Evolutionary conservation across 78 protist genomes (phyloP).

Genomic region (Pigoraptor vietnamica): DNA sequence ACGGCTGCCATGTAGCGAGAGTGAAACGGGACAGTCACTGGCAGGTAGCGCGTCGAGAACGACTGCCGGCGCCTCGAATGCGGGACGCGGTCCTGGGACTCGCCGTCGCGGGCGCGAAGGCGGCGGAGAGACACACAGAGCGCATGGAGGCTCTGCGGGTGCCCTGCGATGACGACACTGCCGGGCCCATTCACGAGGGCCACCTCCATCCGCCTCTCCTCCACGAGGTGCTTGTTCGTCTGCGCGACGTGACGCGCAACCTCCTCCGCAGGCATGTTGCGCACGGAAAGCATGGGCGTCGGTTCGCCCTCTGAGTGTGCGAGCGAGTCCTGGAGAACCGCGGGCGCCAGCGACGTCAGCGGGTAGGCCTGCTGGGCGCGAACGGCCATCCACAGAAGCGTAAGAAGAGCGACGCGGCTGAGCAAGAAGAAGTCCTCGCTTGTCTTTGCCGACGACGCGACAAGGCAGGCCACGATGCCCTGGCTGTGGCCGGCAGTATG

Average conservation of each 20-base stretch:
- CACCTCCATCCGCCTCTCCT: conserved; percentile 13
- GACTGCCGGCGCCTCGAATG: conserved; percentile 37
- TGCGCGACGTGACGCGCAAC: not conserved
- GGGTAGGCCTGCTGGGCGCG: conserved; percentile 33
- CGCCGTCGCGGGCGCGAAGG: not conserved
- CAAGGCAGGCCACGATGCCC: not conserved
- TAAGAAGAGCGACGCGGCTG: not conserved
- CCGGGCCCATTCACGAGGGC: conserved; percentile 42
- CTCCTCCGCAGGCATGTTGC: not conserved
- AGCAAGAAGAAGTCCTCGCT: not conserved
- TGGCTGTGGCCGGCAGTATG: conserved; percentile 1
- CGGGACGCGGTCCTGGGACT: conserved; percentile 36
- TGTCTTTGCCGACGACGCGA: not conserved
- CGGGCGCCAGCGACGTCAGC: conserved; percentile 5
- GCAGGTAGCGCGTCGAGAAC: conserved; percentile 20
- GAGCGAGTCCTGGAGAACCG: conserved; percentile 25
- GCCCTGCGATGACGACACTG: conserved; percentile 31
- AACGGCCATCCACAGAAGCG: conserved; percentile 41
- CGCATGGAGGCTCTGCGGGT: conserved; percentile 9
- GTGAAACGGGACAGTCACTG: conserved; percentile 53
- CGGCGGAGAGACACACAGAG: conserved; percentile 19
- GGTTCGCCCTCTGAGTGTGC: conserved; percentile 34
- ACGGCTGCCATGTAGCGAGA: not conserved
- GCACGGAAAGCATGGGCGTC: conserved; percentile 39
- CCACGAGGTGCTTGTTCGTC: conserved; percentile 24